Evolutionary conservation across 306 rosid species (phyloP), one percentile per base, ranked within the genome.

Genomic region (Prunus dulcis): DNA sequence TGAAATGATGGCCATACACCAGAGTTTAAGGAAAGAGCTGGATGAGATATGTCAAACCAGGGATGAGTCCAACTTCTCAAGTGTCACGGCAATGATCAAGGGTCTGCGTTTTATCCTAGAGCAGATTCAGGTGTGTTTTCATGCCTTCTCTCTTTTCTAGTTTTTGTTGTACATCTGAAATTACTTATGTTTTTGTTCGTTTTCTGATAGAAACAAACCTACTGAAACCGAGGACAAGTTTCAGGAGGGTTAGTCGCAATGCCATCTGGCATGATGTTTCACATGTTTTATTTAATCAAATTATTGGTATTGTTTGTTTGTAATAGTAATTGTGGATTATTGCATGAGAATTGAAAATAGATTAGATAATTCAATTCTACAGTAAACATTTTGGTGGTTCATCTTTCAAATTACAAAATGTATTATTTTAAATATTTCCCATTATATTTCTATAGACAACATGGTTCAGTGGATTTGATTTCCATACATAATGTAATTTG

Each of bases 31-130:
- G 81, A 74, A 82, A 13, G 97, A 95, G 77, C 74, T 95, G 83
- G 72, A 84, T 71, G 92, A 86, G 81, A 83, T 89, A 53, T 95
- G 97, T 74, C 86, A 77, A 28, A 77, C 88, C 41, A 71, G 76
- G 47, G 84, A 89, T 53, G 90, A 71, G 19, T 84, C 92, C 63
- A 84, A 83, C 69, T 64, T 76, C 77, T 86, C 93, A 43, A 86
- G 96, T 78, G 93, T 83, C 58, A 58, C 79, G 62, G 96, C 97
- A 57, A 83, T 92, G 92, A 80, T 95, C 65, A 88, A 83, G 87
- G 99, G 97, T 53, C 79, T 95, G 82, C 90, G 85, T 50, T 95
- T 92, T 87, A 97, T 92, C 81, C 86, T 90, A 15, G 92, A 84
- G 86, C 93, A 90, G 88, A 90, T 92, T 90, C 96, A 92, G 97